Percentiles rank a stretch among this genome's conserved stretches.
Evolutionary conservation across 2,329 filamentous ascomycete species (phyloP).

Genomic region (Nectriaceae sp.): DNA sequence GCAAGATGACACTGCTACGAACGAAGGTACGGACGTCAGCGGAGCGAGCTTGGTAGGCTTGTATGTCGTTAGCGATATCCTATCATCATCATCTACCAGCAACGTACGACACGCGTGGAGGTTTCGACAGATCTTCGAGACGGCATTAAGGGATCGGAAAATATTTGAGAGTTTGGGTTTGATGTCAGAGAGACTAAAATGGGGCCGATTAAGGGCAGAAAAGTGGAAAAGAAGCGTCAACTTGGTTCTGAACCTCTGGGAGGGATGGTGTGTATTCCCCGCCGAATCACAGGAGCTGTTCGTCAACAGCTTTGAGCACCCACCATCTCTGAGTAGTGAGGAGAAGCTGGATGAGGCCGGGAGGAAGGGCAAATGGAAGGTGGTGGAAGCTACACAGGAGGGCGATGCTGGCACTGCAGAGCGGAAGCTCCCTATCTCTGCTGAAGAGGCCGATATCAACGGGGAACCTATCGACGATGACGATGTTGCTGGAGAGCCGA

Average conservation of each 20-base stretch:
- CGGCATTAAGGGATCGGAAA: slow-evolving; percentile 64
- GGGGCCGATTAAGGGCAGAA: slow-evolving; percentile 80
- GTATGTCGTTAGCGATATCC: slow-evolving; percentile 76
- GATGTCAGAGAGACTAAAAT: slow-evolving; percentile 70
- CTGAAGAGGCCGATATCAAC: slow-evolving; percentile 42
- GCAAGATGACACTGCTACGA: slow-evolving; percentile 41
- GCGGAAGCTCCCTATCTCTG: slow-evolving; percentile 23
- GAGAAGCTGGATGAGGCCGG: slow-evolving; percentile 29
- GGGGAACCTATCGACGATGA: slow-evolving; percentile 46
- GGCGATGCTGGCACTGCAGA: slow-evolving; percentile 7
- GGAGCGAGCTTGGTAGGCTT: slow-evolving; percentile 77
- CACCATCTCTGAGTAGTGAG: slow-evolving; percentile 48
- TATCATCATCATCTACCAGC: slow-evolving; percentile 75
- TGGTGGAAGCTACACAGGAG: slow-evolving; percentile 42
- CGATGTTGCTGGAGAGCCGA: slow-evolving; percentile 48
- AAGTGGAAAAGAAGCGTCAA: slow-evolving; percentile 81
- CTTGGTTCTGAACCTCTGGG: slow-evolving; percentile 70
- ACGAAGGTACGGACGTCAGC: slow-evolving; percentile 62
- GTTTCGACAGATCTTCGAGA: slow-evolving; percentile 79
- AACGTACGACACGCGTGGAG: slow-evolving; percentile 84
- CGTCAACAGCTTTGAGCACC: slow-evolving; percentile 69
- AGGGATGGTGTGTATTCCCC: slow-evolving; percentile 73
- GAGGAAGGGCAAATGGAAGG: slow-evolving; percentile 51
- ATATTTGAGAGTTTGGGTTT: slow-evolving; percentile 76
- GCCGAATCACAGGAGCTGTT: slow-evolving; percentile 73